These are phyloP conservation scores for Closterium sp. DNA, from an alignment of 139 green algal species.

Conservation along the genomic window DNA sequence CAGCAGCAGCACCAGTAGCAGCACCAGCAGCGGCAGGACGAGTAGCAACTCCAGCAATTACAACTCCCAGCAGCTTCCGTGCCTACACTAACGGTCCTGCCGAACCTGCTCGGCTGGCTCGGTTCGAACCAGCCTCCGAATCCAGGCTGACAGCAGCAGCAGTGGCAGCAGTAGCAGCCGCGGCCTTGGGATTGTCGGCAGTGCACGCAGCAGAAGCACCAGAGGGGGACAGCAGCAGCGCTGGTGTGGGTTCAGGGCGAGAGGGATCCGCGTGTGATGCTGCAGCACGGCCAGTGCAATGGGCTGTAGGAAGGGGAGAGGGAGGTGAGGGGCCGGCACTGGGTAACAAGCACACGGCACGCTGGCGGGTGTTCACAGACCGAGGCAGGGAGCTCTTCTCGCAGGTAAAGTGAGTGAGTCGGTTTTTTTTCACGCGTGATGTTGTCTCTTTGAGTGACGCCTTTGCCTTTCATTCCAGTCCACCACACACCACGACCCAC, in stretches of 20 bases:
- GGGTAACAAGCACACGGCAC: conserved; percentile 41
- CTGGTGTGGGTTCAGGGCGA: not conserved
- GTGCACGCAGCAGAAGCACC: not conserved
- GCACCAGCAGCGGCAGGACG: no score
- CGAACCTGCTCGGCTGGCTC: not conserved
- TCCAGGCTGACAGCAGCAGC: not conserved
- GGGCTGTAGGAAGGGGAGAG: not conserved
- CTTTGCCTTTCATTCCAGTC: no score
- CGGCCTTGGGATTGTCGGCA: not conserved
- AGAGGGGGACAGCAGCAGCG: not conserved
- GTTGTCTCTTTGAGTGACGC: no score
- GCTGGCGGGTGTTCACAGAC: conserved; percentile 60
- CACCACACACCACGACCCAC: no score
- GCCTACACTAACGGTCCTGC: not conserved
- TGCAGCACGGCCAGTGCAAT: no score
- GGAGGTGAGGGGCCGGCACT: not conserved
- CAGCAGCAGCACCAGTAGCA: no score
- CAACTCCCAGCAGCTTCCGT: not conserved
- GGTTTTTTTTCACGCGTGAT: no score
- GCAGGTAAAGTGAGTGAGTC: no score
- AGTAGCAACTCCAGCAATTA: no score
- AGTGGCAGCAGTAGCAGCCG: not conserved
- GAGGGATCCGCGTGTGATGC: not conserved
- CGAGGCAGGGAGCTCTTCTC: conserved; percentile 45
- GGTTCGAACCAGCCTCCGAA: not conserved